phyloP scores from a whole-genome alignment of 257 asterid species.

The Cinchona pubescens region DNA sequence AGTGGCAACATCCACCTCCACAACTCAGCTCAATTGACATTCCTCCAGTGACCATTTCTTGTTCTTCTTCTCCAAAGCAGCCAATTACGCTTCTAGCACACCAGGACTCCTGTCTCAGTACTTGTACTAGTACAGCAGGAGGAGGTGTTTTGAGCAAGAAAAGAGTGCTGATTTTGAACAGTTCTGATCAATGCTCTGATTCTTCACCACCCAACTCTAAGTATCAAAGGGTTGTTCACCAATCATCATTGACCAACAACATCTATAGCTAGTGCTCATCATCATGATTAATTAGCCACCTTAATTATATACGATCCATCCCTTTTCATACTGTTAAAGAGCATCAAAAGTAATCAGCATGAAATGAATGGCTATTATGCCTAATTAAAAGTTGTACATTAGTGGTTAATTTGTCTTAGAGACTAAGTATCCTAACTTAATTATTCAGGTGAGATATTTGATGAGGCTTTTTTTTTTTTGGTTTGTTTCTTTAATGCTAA shows the following conservation, averaged over 20 bases:
- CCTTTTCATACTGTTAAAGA: conserved; percentile 39
- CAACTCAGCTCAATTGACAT: conserved; percentile 78
- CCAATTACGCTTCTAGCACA: conserved; percentile 28
- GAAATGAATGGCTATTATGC: conserved; percentile 38
- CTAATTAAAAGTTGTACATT: conserved; percentile 45
- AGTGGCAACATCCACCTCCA: conserved; percentile 98
- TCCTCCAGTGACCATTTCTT: conserved; percentile 74
- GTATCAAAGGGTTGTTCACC: conserved; percentile 73
- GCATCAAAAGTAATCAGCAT: conserved; percentile 24
- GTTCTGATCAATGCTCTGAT: conserved; percentile 33
- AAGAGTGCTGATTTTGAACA: conserved; percentile 33
- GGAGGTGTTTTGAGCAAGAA: conserved; percentile 47
- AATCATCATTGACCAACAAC: conserved; percentile 60
- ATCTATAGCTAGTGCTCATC: conserved; percentile 21
- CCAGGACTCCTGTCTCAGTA: conserved; percentile 47
- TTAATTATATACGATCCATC: too few species aligned
- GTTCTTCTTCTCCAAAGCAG: conserved; percentile 39
- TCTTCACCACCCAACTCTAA: conserved; percentile 49
- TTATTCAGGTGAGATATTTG: conserved; percentile 39
- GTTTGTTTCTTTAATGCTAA: conserved; percentile 24
- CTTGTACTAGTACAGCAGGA: conserved; percentile 22
- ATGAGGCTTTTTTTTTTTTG: conserved; percentile 35
- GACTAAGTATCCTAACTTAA: conserved; percentile 44
- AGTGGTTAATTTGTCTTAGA: conserved; percentile 61
- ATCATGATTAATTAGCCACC: conserved; percentile 23